Evolutionary conservation across 192 early-diverging fungal species (phyloP).

Genomic region (Coemansia furcata): DNA sequence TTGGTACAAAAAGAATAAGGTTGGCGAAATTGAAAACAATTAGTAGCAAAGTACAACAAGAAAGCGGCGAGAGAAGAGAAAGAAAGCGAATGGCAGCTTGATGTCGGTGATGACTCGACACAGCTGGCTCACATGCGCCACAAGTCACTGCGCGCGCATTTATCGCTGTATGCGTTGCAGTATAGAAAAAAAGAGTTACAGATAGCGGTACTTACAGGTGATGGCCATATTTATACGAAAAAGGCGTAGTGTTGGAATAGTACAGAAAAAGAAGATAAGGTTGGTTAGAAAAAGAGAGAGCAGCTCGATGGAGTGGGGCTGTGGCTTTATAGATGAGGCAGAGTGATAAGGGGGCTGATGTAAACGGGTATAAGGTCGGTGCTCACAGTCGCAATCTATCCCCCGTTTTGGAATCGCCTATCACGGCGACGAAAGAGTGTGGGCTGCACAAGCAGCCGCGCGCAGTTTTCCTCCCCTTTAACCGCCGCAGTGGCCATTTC

Average conservation of each 20-base stretch:
- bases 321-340: slow-evolving; percentile 1
- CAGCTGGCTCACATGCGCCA: background rate
- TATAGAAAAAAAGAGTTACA: background rate
- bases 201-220: slow-evolving; percentile 2
- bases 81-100: background rate
- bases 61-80: background rate
- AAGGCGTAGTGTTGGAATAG: background rate
- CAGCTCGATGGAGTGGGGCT: background rate
- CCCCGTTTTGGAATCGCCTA: background rate
- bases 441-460: background rate
- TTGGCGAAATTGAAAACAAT: background rate
- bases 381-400: background rate
- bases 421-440: background rate
- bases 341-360: background rate
- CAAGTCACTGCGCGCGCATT: background rate
- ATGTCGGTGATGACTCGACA: background rate
- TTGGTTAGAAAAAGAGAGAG: background rate
- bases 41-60: background rate
- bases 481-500: background rate
- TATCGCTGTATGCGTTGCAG: background rate
- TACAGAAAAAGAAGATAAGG: background rate
- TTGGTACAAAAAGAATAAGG: no score
- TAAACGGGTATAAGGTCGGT: background rate
- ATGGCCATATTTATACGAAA: slow-evolving; percentile 2
- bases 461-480: background rate